Evolutionary conservation across 2,329 filamentous ascomycete species (phyloP).

Genomic region (Sordariomycetes sp.): DNA sequence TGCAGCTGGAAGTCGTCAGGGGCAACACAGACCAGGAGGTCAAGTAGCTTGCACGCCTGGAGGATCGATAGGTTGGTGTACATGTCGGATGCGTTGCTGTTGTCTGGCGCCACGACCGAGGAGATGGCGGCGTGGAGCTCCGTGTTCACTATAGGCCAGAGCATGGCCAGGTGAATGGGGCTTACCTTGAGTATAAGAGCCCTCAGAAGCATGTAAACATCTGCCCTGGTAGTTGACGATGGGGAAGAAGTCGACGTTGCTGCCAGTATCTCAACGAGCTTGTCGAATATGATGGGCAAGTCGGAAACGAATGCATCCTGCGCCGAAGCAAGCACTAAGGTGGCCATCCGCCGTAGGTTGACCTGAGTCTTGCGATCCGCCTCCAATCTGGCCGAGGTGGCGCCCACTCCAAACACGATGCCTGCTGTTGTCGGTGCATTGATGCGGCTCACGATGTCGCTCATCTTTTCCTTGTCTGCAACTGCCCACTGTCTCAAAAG

Average conservation of each 20-base stretch:
- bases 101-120: constrained; percentile 60
- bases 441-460: constrained; percentile 71
- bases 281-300: constrained; percentile 65
- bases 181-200: constrained; percentile 73
- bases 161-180: constrained; percentile 66
- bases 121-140: constrained; percentile 76
- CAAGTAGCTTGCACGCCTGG: constrained; percentile 89
- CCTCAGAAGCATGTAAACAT: constrained; percentile 82
- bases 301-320: constrained; percentile 75
- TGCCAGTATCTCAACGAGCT: constrained; percentile 74
- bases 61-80: constrained; percentile 72
- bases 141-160: constrained; percentile 85
- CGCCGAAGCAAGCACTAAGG: constrained; percentile 67
- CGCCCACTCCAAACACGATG: constrained; percentile 97
- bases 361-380: constrained; percentile 89
- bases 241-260: constrained; percentile 85
- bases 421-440: constrained; percentile 83
- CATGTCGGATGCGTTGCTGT: constrained; percentile 54
- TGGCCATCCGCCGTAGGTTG: constrained; percentile 73
- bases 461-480: constrained; percentile 79
- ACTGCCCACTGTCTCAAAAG: constrained; percentile 77
- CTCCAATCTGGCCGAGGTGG: constrained; percentile 86
- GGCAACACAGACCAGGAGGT: constrained; percentile 74
- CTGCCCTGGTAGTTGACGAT: constrained; percentile 78
- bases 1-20: constrained; percentile 98